Evolutionary conservation across 176 grass and related monocot genomes (phyloP).

Genomic region (Juncus inflexus): DNA sequence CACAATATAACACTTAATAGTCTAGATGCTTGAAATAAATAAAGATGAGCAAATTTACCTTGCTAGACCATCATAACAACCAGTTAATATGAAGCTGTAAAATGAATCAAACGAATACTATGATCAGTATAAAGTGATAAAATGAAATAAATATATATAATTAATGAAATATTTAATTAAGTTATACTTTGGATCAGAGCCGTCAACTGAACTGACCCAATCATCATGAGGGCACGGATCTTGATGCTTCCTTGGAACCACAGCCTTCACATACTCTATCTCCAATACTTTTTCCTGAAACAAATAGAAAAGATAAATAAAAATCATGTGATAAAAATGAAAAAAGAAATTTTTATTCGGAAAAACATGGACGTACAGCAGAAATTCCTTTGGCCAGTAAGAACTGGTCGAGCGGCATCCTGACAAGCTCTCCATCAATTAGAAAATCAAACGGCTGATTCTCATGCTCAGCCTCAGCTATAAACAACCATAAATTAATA

Average conservation of each 20-base stretch:
- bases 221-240: conserved; percentile 78
- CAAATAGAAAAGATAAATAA: not conserved
- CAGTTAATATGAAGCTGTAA: conserved; percentile 85
- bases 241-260: conserved; percentile 72
- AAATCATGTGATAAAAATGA: conserved; percentile 4
- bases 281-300: conserved; percentile 91
- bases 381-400: conserved; percentile 81
- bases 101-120: conserved; percentile 12
- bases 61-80: conserved; percentile 75
- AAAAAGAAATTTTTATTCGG: not conserved
- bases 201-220: conserved; percentile 89
- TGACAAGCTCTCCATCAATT: conserved; percentile 67
- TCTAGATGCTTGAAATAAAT: not conserved
- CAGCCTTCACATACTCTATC: conserved; percentile 76
- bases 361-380: conserved; percentile 37
- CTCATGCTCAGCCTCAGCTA: conserved; percentile 57
- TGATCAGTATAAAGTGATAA: not conserved
- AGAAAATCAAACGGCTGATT: conserved; percentile 89
- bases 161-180: not conserved
- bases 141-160: not conserved
- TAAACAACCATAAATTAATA: not conserved
- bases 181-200: conserved; percentile 64
- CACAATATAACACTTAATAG: conserved; percentile 8
- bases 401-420: conserved; percentile 77
- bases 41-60: conserved; percentile 38